phyloP scores from a whole-genome alignment of 179 eudicot species.

The Amaranthus tricolor region DNA sequence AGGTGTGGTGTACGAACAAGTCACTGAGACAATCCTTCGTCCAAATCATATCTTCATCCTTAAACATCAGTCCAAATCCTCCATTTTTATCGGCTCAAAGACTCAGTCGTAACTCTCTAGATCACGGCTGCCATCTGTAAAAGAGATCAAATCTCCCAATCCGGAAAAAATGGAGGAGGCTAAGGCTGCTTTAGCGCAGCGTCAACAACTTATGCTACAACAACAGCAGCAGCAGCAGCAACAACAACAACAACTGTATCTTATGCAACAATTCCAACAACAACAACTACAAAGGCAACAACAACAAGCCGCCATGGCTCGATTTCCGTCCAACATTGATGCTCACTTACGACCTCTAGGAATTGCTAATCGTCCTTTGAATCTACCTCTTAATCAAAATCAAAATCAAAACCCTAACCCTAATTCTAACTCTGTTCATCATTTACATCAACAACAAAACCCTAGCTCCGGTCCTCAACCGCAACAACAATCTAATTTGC shows the following conservation, averaged over 20 bases:
- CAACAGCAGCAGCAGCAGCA: conserved; percentile 30
- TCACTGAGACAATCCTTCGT: too few species aligned
- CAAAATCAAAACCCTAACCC: conserved; percentile 33
- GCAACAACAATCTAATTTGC: conserved; percentile 31
- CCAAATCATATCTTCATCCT: too few species aligned
- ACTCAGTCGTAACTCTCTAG: background rate
- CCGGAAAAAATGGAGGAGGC: conserved; percentile 4
- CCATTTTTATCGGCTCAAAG: background rate
- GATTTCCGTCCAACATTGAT: conserved; percentile 64
- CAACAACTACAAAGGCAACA: conserved; percentile 24
- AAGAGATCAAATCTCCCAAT: background rate
- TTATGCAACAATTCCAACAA: background rate
- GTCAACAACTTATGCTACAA: conserved; percentile 15
- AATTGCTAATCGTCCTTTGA: conserved; percentile 26
- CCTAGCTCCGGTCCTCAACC: conserved; percentile 34
- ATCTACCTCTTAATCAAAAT: conserved; percentile 16
- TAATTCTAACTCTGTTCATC: conserved; percentile 20
- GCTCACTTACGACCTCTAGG: conserved; percentile 54
- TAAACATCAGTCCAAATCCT: background rate
- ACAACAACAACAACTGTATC: conserved; percentile 21
- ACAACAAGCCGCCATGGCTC: conserved; percentile 46
- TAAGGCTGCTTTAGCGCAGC: background rate
- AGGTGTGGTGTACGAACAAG: too few species aligned
- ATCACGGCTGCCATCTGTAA: background rate
- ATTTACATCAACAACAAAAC: conserved; percentile 24